Evolutionary conservation across 2,329 filamentous ascomycete species (phyloP), one percentile per base, ranked within the genome.

Genomic region (Leptographium lundbergii): DNA sequence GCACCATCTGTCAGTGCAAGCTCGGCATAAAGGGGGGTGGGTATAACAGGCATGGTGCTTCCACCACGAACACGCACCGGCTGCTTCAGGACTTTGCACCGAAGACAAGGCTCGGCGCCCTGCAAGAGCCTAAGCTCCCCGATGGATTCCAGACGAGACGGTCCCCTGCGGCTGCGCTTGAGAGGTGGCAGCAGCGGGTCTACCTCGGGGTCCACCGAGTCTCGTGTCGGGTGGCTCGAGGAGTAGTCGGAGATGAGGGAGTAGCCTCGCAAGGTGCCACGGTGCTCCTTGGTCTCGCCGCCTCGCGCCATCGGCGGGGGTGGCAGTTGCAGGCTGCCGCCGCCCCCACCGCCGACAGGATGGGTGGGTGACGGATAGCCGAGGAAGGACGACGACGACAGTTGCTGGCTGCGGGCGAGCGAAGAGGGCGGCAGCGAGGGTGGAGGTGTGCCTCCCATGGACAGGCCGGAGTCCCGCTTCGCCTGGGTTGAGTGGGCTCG

Each of bases 121-220:
- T 73, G 74, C 22, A 78, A 70, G 10, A 82, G 71, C 48, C 73
- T 74, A 4, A 83, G 72, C 67, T 82, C 80, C 50, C 76, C 79
- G 53, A 83, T 82, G 22, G 80, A 82, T 65, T 82, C 74, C 1
- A 83, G 69, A 27, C 78, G 75, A 45, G 77, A 75, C 62, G 79
- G 78, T 4, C 77, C 78, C 34, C 77, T 73, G 51, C 78, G 74
- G 57, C 75, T 79, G 62, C 75, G 72, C 67, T 81, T 81, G 59
- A 82, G 65, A 4, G 80, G 80, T 9, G 80, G 80, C 3, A 83
- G 70, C 48, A 80, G 68, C 22, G 78, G 74, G 58, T 82, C 79
- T 45, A 73, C 70, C 54, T 80, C 77, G 1, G 75, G 70, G 57
- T 80, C 78, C 11, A 72, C 67, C 6, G 74, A 75, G 34, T 69